Percentiles rank a stretch among this genome's conserved stretches.
phyloP scores from a whole-genome alignment of 345 rosid genomes.

The Erucastrum elatum region DNA sequence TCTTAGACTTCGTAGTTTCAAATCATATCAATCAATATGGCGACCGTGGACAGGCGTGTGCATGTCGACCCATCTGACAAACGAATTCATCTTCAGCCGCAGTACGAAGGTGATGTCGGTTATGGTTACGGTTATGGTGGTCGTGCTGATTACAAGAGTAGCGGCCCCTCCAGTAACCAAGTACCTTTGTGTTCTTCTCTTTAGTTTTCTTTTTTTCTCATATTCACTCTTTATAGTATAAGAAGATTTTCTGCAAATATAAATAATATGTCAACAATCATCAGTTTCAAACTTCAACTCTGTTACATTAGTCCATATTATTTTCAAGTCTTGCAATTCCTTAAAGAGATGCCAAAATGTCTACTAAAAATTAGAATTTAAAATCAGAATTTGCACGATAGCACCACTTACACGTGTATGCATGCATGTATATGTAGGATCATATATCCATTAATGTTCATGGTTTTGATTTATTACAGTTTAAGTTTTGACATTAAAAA shows the following conservation, averaged over 20 bases:
- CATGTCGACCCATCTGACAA: constrained; percentile 27
- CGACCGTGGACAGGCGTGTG: constrained; percentile 34
- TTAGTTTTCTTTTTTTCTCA: too few relatives aligned
- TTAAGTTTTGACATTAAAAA: background rate
- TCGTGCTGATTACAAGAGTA: constrained; percentile 16
- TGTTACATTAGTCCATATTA: too few relatives aligned
- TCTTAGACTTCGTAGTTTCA: background rate
- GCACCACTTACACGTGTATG: background rate
- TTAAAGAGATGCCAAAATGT: too few relatives aligned
- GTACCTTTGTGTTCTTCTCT: constrained; percentile 11
- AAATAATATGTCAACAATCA: background rate
- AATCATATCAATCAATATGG: constrained; percentile 21
- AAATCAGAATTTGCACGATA: background rate
- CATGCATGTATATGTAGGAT: constrained; percentile 10
- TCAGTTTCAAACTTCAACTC: background rate
- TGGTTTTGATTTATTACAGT: background rate
- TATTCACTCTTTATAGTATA: too few relatives aligned
- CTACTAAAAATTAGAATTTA: background rate
- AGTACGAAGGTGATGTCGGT: constrained; percentile 16
- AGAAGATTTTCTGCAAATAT: too few relatives aligned
- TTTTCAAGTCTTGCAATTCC: too few relatives aligned
- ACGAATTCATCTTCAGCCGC: constrained; percentile 18
- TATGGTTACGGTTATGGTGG: constrained; percentile 23
- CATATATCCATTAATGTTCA: background rate
- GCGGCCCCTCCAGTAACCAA: constrained; percentile 37